Evolutionary conservation across 306 rosid genomes (phyloP).

Genomic region (Carpinus fangiana): DNA sequence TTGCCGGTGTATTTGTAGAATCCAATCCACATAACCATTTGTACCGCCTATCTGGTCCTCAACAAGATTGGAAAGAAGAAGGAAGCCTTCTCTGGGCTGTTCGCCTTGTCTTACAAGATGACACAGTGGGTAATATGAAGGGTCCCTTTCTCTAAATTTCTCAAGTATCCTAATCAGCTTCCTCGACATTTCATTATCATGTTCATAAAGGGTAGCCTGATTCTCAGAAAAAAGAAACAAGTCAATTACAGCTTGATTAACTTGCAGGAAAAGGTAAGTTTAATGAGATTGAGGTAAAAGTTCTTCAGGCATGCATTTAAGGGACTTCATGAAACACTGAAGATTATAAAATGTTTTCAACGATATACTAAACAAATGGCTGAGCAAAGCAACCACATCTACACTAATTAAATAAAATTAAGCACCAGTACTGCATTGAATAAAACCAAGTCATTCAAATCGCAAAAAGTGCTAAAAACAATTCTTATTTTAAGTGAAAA

Average conservation of each 20-base stretch:
- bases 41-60: constrained; percentile 90
- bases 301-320: background rate
- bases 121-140: constrained; percentile 61
- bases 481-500: background rate
- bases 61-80: constrained; percentile 77
- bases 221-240: constrained; percentile 24
- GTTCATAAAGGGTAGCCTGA: constrained; percentile 64
- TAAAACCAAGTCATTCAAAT: background rate
- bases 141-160: constrained; percentile 66
- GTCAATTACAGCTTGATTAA: constrained; percentile 5
- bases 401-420: background rate
- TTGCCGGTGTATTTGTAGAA: constrained; percentile 83
- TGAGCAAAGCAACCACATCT: background rate
- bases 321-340: background rate
- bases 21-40: constrained; percentile 86
- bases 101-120: constrained; percentile 98
- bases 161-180: constrained; percentile 61
- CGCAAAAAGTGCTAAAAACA: background rate
- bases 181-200: constrained; percentile 81
- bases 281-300: background rate
- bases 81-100: constrained; percentile 92
- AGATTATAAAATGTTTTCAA: background rate
- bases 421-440: background rate
- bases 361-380: background rate
- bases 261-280: background rate